phyloP scores from a whole-genome alignment of 495 filamentous ascomycete genomes.

The Neurospora sp. region DNA sequence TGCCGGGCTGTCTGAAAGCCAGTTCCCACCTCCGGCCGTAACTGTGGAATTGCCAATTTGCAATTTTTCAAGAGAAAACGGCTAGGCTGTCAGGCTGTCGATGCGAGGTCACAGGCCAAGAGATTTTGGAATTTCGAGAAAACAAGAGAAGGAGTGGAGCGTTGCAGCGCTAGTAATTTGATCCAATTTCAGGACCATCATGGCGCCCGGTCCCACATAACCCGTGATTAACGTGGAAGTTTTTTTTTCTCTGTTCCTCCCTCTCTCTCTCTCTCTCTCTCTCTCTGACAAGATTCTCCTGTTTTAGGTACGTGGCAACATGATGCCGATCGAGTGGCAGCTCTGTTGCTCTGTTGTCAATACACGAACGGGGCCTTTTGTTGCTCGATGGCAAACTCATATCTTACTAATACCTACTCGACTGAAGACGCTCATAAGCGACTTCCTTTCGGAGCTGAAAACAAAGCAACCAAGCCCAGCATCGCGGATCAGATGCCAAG shows the following conservation, averaged over 20 bases:
- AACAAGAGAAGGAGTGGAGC: not conserved
- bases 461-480: not conserved
- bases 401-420: not conserved
- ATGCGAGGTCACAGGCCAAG: not conserved
- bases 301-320: not conserved
- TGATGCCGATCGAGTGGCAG: not conserved
- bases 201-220: not conserved
- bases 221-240: not conserved
- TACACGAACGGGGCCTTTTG: not conserved
- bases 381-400: not conserved
- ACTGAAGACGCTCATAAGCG: not conserved
- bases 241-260: not conserved
- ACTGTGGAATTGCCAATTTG: not conserved
- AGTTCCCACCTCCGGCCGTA: not conserved
- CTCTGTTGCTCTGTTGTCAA: not conserved
- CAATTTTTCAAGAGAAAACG: not conserved
- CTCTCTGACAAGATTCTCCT: not conserved
- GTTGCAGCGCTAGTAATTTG: not conserved
- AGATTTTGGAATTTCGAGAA: not conserved
- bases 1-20: not conserved
- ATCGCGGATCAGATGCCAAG: not conserved
- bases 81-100: not conserved
- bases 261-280: not conserved
- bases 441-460: not conserved
- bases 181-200: not conserved